phyloP scores from a whole-genome alignment of 2,329 filamentous ascomycete genomes.

The Davidsoniella virescens region DNA sequence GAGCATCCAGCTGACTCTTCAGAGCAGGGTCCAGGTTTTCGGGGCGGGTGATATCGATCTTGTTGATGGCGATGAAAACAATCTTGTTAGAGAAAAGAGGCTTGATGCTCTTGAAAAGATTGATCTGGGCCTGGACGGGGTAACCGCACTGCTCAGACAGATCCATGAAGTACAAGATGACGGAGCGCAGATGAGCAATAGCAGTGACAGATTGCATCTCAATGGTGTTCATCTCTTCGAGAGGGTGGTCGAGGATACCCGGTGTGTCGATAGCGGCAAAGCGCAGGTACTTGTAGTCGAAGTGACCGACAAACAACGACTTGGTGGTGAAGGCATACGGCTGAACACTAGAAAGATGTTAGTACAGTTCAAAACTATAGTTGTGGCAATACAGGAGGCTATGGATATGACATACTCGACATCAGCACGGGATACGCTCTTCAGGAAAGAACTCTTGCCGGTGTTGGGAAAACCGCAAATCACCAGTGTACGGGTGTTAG shows the following conservation, averaged over 20 bases:
- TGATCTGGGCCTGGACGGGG: conserved; percentile 78
- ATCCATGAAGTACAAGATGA: conserved; percentile 97
- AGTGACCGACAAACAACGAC: conserved; percentile 91
- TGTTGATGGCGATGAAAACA: conserved; percentile 94
- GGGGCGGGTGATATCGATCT: conserved; percentile 81
- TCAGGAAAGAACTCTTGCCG: conserved; percentile 91
- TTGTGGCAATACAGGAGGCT: background rate
- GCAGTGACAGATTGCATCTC: conserved; percentile 91
- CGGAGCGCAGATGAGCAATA: conserved; percentile 87
- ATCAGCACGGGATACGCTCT: conserved; percentile 82
- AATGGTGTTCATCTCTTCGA: conserved; percentile 99
- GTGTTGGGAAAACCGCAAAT: conserved; percentile 98
- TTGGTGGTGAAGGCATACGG: conserved; percentile 98
- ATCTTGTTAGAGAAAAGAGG: conserved; percentile 95
- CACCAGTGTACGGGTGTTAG: conserved; percentile 86
- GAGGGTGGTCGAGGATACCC: conserved; percentile 92
- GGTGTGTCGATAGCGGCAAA: conserved; percentile 83
- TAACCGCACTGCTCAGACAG: conserved; percentile 94
- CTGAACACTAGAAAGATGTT: conserved; percentile 29
- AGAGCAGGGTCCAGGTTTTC: conserved; percentile 72
- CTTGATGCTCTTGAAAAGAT: conserved; percentile 91
- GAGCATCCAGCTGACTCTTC: conserved; percentile 58
- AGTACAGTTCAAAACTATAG: background rate
- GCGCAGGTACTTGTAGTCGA: conserved; percentile 63
- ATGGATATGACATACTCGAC: conserved; percentile 39